Percentiles rank a stretch among this genome's conserved stretches.
phyloP scores from a whole-genome alignment of 257 asterid species.

The Ajuga chamaepitys region DNA sequence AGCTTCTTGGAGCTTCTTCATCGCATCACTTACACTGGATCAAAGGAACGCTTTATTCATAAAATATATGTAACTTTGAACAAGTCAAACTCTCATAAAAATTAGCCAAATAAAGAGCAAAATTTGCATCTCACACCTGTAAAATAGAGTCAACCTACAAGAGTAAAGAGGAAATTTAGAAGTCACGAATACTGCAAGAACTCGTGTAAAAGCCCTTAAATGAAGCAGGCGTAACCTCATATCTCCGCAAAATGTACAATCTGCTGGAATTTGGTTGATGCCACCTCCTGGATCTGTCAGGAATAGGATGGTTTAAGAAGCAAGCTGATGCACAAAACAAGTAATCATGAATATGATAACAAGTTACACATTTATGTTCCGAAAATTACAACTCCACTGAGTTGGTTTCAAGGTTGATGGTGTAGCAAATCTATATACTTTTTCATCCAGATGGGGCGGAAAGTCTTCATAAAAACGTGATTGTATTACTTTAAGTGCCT shows the following conservation, averaged over 20 bases:
- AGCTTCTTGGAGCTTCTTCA: conserved; percentile 66
- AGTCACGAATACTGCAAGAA: conserved; percentile 10
- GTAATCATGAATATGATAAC: not conserved
- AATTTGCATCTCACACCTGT: conserved; percentile 40
- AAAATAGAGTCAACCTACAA: conserved; percentile 96
- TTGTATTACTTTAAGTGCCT: conserved; percentile 80
- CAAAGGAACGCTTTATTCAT: not conserved
- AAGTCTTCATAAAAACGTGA: conserved; percentile 68
- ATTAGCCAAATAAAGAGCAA: conserved; percentile 2
- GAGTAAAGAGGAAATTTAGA: conserved; percentile 21
- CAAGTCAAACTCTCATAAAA: not conserved
- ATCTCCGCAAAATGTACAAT: conserved; percentile 85
- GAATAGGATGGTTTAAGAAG: conserved; percentile 5
- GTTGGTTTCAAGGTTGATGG: conserved; percentile 99
- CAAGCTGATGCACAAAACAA: conserved; percentile 3
- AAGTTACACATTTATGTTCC: not conserved
- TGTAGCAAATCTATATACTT: conserved; percentile 80
- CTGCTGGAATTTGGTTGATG: conserved; percentile 90
- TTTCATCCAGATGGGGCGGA: conserved; percentile 79
- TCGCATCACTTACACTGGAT: conserved; percentile 74
- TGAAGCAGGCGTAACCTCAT: conserved; percentile 55
- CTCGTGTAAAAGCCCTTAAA: not conserved
- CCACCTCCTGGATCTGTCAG: conserved; percentile 98
- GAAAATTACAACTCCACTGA: conserved; percentile 82
- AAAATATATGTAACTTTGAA: not conserved